These are phyloP conservation scores for Sodiomyces alkalinus DNA, from an alignment of 2,329 filamentous ascomycete genomes.

Conservation along the genomic window DNA sequence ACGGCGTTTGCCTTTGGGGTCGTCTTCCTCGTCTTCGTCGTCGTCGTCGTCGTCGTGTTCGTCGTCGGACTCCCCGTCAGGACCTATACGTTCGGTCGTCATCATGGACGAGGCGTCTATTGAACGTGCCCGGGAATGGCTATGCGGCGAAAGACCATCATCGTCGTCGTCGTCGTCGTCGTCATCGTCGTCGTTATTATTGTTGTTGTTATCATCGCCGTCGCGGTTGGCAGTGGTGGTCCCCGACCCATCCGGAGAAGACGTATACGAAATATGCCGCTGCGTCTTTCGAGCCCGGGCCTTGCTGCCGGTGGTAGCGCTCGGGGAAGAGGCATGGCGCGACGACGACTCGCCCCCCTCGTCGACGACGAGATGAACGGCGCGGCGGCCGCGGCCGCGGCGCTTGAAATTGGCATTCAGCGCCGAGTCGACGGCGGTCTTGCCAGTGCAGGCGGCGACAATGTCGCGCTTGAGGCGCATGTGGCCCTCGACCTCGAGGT, in stretches of 20 bases:
- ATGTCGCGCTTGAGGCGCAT: constrained; percentile 7
- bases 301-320: not conserved
- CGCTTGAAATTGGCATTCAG: constrained; percentile 3
- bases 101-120: not conserved
- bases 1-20: constrained; percentile 1
- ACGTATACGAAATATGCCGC: constrained; percentile 1
- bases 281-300: not conserved
- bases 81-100: constrained; percentile 1
- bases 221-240: not conserved
- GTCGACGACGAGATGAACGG: constrained; percentile 1
- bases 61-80: not conserved
- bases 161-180: too few species aligned
- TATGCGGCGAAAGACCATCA: constrained; percentile 1
- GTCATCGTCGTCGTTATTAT: too few species aligned
- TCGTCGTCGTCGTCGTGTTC: not conserved
- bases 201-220: not conserved
- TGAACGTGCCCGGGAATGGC: constrained; percentile 1
- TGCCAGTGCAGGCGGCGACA: constrained; percentile 2
- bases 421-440: constrained; percentile 3
- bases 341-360: constrained; percentile 1
- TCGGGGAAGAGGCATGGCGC: too few species aligned
- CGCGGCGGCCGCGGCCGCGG: not conserved
- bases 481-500: constrained; percentile 5
- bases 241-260: constrained; percentile 1
- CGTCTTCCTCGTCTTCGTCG: not conserved